These are phyloP conservation scores for Aaosphaeria pasadenensis DNA, from an alignment of 2,329 filamentous ascomycete genomes.

Conservation along the genomic window DNA sequence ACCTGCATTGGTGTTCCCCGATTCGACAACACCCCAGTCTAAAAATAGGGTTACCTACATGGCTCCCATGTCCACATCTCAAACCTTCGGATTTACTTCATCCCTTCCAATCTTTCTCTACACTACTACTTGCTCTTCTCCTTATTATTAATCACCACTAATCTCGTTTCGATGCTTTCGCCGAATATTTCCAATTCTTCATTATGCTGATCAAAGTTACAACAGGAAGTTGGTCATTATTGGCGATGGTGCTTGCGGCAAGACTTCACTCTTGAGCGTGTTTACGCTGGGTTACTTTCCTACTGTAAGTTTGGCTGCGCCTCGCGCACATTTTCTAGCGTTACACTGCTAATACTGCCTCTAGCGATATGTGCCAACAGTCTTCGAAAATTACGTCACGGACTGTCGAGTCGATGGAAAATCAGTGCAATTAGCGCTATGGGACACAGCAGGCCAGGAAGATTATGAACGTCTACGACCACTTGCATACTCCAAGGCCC, in stretches of 20 bases:
- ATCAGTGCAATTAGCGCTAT: slow-evolving; percentile 95
- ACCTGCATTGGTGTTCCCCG: slow-evolving; percentile 37
- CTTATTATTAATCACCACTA: slow-evolving; percentile 4
- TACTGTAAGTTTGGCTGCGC: slow-evolving; percentile 64
- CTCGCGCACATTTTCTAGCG: slow-evolving; percentile 8
- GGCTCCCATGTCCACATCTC: slow-evolving; percentile 30
- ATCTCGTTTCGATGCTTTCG: slow-evolving; percentile 6
- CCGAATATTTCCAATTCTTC: slow-evolving; percentile 14
- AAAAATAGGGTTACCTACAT: slow-evolving; percentile 35
- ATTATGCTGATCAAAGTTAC: slow-evolving; percentile 21
- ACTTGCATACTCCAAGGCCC: slow-evolving; percentile 93
- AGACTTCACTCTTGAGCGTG: slow-evolving; percentile 94
- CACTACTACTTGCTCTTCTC: neutral
- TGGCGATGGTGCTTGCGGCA: slow-evolving; percentile 95
- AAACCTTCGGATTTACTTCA: slow-evolving; percentile 27
- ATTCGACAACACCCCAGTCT: slow-evolving; percentile 30
- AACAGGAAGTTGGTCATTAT: slow-evolving; percentile 93
- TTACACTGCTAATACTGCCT: slow-evolving; percentile 20
- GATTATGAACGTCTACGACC: slow-evolving; percentile 96
- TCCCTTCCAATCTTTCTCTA: slow-evolving; percentile 13
- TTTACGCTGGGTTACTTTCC: slow-evolving; percentile 98
- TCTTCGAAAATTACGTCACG: slow-evolving; percentile 99
- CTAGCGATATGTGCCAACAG: slow-evolving; percentile 63
- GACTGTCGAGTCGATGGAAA: slow-evolving; percentile 98
- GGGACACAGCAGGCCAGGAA: slow-evolving; percentile 99